Evolutionary conservation across 495 filamentous ascomycete species (phyloP).

Genomic region (Penicillium pancosmium): DNA sequence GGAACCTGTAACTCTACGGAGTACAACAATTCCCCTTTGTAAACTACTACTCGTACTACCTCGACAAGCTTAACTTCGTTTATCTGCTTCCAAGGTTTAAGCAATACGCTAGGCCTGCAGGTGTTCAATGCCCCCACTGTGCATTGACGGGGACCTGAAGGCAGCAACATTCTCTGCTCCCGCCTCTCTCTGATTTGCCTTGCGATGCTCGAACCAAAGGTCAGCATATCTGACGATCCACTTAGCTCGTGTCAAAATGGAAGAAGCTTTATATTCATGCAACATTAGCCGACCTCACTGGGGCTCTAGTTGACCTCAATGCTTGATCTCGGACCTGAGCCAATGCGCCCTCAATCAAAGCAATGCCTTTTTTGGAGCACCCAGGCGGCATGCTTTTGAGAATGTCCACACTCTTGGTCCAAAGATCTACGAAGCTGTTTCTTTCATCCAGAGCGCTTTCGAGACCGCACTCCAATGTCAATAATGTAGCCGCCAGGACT

Average conservation of each 20-base stretch:
- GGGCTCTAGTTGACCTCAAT: no score
- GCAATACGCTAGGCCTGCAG: not conserved
- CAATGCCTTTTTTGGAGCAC: conserved; percentile 1
- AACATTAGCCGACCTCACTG: not conserved
- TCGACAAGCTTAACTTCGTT: no score
- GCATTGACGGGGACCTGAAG: conserved; percentile 5
- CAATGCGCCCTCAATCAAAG: conserved; percentile 3
- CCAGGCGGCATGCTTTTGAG: conserved; percentile 4
- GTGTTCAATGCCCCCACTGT: not conserved
- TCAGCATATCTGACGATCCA: no score
- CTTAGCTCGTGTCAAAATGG: no score
- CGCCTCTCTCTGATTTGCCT: not conserved
- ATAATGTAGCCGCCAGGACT: conserved; percentile 2
- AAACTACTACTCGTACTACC: no score
- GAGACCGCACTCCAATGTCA: not conserved
- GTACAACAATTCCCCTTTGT: not conserved
- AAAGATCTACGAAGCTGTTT: not conserved
- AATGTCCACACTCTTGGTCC: conserved; percentile 1
- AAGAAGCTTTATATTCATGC: not conserved
- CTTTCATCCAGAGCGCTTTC: conserved; percentile 1
- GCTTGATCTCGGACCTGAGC: not conserved
- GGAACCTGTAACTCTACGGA: not conserved
- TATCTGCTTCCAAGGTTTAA: not conserved
- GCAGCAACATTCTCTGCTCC: conserved; percentile 1
- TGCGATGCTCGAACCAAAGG: not conserved